Conservation (phyloP, 108 stramenopile species). For the Schizochytrium sp. region DNA sequence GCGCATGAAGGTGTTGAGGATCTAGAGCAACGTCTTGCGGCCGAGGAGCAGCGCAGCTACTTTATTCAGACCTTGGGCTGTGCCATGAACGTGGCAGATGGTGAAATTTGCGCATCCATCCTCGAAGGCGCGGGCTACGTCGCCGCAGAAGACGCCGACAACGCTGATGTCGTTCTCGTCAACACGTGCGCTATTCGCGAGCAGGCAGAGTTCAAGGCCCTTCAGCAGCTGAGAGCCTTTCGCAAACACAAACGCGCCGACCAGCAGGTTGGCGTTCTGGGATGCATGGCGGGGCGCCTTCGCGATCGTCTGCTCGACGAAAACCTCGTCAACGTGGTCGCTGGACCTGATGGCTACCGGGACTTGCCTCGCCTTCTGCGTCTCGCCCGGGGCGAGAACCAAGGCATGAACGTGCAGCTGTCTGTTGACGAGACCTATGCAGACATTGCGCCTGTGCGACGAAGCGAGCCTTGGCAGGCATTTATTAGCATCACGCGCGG, state of each 20-base stretch:
- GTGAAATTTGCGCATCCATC: conserved; percentile 80
- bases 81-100: conserved; percentile 96
- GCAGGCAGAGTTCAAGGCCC: conserved; percentile 69
- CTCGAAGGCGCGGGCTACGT: conserved; percentile 38
- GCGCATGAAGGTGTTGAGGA: neutral
- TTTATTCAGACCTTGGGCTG: conserved; percentile 97
- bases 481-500: conserved; percentile 93
- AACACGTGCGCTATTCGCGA: conserved; percentile 99
- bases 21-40: neutral
- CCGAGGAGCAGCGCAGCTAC: conserved; percentile 39
- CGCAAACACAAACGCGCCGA: conserved; percentile 16
- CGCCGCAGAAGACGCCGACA: conserved; percentile 33
- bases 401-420: conserved; percentile 69
- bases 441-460: conserved; percentile 80
- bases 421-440: conserved; percentile 92
- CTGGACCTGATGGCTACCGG: conserved; percentile 95
- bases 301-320: conserved; percentile 78
- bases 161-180: conserved; percentile 74
- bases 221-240: conserved; percentile 18
- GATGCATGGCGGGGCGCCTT: conserved; percentile 98
- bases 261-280: conserved; percentile 83
- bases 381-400: conserved; percentile 24
- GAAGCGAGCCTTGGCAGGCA: conserved; percentile 53
- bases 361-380: conserved; percentile 77
- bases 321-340: conserved; percentile 76